Evolutionary conservation across 352 stramenopile genomes (phyloP).

Genomic region (Pythium plurisporium): DNA sequence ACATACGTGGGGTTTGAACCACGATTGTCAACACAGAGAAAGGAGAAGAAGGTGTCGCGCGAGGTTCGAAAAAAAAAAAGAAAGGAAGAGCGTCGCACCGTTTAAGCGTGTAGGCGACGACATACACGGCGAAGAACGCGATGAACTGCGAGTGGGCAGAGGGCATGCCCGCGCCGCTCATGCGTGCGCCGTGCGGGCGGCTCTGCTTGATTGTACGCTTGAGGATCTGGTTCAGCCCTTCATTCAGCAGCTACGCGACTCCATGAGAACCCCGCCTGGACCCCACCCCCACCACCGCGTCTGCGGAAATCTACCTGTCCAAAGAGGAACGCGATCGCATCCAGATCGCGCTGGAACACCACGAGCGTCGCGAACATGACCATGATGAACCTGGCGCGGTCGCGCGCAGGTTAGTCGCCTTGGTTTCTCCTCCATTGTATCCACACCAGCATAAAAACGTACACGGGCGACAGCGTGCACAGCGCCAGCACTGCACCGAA

Average conservation of each 20-base stretch:
- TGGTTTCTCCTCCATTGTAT: too few relatives aligned
- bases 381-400: constrained; percentile 60
- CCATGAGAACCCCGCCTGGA: not conserved
- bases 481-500: constrained; percentile 64
- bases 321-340: constrained; percentile 63
- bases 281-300: not conserved
- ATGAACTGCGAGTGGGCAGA: constrained; percentile 83
- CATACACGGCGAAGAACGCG: constrained; percentile 70
- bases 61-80: too few relatives aligned
- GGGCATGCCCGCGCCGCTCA: constrained; percentile 68
- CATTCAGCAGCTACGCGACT: constrained; percentile 49
- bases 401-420: not conserved
- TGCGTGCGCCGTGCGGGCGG: constrained; percentile 55
- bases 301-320: constrained; percentile 40
- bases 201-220: constrained; percentile 72
- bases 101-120: constrained; percentile 63
- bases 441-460: too few relatives aligned
- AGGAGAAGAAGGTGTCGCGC: too few relatives aligned
- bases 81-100: constrained; percentile 33
- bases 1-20: too few relatives aligned
- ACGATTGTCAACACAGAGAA: too few relatives aligned
- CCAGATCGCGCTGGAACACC: constrained; percentile 72
- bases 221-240: constrained; percentile 74
- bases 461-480: constrained; percentile 75
- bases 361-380: constrained; percentile 81